A percentile compares a stretch with the other conserved stretches of the same genome.
phyloP scores from a whole-genome alignment of 2,329 filamentous ascomycete genomes.

The Pezizomycotina sp. region DNA sequence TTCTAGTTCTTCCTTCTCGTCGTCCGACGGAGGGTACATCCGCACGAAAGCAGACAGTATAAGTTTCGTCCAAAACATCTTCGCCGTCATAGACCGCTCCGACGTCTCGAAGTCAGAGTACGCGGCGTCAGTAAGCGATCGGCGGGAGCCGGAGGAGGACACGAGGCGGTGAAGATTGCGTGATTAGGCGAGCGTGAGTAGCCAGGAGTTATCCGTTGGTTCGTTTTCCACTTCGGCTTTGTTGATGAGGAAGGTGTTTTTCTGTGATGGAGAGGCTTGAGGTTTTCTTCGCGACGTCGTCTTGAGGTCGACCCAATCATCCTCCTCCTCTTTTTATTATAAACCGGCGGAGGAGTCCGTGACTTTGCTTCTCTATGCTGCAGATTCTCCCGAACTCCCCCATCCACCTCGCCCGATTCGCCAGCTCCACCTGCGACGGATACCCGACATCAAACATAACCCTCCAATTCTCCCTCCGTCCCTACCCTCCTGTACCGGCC shows the following conservation, averaged over 20 bases:
- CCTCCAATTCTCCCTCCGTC: slow-evolving; percentile 13
- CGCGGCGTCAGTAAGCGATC: slow-evolving; percentile 8
- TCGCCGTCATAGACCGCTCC: slow-evolving; percentile 12
- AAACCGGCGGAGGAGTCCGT: too few species aligned
- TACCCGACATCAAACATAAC: slow-evolving; percentile 15
- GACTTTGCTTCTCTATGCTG: background rate
- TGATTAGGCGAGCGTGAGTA: background rate
- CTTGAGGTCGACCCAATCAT: too few species aligned
- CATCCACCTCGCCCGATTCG: slow-evolving; percentile 19
- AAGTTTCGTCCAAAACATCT: slow-evolving; percentile 20
- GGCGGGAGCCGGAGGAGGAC: slow-evolving; percentile 8
- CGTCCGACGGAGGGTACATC: slow-evolving; percentile 5
- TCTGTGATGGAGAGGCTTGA: too few species aligned
- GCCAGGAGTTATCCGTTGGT: too few species aligned
- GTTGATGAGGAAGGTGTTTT: too few species aligned
- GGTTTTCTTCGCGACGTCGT: too few species aligned
- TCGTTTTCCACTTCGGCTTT: too few species aligned
- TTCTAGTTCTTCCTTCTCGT: background rate
- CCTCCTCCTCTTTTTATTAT: background rate
- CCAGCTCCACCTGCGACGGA: slow-evolving; percentile 7
- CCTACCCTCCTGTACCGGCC: slow-evolving; percentile 5
- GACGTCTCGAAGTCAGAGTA: slow-evolving; percentile 6
- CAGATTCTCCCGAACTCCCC: slow-evolving; percentile 11
- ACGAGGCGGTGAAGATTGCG: background rate
- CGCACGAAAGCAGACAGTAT: slow-evolving; percentile 16